Base-by-base conservation (phyloP, 169 alveolate species). In the Plasmodium relictum region DNA sequence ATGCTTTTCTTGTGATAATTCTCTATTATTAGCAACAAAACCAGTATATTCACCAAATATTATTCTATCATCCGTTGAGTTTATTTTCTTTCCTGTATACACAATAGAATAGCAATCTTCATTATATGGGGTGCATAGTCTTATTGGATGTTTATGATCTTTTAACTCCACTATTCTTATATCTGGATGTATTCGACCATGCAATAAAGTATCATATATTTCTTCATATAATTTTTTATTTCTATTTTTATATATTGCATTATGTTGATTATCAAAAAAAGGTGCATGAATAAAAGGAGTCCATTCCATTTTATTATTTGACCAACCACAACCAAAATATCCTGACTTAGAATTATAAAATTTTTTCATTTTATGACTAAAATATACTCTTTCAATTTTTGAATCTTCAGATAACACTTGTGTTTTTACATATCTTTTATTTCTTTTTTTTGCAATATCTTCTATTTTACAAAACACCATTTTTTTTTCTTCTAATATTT, bases 21-120 rank as follows among this genome's bases (percentile, higher is more conserved):
- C 96, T 50, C 88, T 93, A 42, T 95, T 96, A 24, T 93, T 93
- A 59, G 94, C 93, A 26, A 96, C 97, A 50, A 86, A 91, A 62
- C 98, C 98, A 7, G 98, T 96, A 86, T 96, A 96, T 48, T 96
- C 98, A 31, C 98, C 98, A 76, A 95, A 95, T 6, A 96, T 88
- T 14, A 96, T 95, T 41, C 93, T 74, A 16, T 92, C 93, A 48
- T 92, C 92, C 8, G 92, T 59, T 44, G 92, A 91, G 22, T 88
- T 83, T 14, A 94, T 94, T 73, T 87, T 89, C 31, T 95, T 94
- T 14, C 98, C 98, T 10, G 94, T 94, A 87, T 96, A 96, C 4
- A 96, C 94, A 24, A 95, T 95, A 12, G 98, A 95, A 80, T 89
- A 96, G 83, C 98, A 96, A 62, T 94, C 95, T 90, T 96, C 95